phyloP scores from a whole-genome alignment of 495 filamentous ascomycete species.

The Baudoinia panamericana region DNA sequence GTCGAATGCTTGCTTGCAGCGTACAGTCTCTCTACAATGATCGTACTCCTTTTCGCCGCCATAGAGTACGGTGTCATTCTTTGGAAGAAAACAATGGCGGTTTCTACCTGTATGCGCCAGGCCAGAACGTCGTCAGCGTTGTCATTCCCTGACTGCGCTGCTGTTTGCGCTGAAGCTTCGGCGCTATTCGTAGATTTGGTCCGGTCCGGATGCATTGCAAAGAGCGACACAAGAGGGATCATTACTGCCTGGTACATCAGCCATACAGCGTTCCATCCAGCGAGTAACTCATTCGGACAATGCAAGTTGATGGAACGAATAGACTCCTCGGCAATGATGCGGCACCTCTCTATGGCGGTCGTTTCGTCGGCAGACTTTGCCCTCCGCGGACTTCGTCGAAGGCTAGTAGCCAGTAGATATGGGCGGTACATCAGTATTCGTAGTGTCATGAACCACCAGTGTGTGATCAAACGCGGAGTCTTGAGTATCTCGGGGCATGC shows the following conservation, averaged over 20 bases:
- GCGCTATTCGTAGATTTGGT: not conserved
- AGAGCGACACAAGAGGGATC: constrained; percentile 61
- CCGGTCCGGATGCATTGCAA: constrained; percentile 2
- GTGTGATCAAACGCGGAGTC: constrained; percentile 61
- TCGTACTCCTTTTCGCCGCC: constrained; percentile 53
- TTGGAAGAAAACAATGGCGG: constrained; percentile 52
- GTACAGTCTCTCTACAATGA: constrained; percentile 57
- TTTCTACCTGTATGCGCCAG: constrained; percentile 46
- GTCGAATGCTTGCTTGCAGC: constrained; percentile 39
- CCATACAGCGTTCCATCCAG: constrained; percentile 74
- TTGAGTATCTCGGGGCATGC: constrained; percentile 59
- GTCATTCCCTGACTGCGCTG: constrained; percentile 12
- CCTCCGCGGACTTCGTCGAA: constrained; percentile 48
- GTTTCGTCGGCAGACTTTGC: constrained; percentile 50
- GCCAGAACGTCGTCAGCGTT: constrained; percentile 26
- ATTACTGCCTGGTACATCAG: constrained; percentile 68
- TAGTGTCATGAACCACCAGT: constrained; percentile 68
- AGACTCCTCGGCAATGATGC: constrained; percentile 52
- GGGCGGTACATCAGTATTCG: constrained; percentile 71
- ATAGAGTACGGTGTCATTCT: constrained; percentile 58
- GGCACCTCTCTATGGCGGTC: constrained; percentile 53
- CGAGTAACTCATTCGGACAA: constrained; percentile 60
- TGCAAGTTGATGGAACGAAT: constrained; percentile 58
- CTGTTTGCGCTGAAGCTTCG: too few relatives aligned
- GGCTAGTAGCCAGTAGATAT: constrained; percentile 56